Conservation (phyloP, 139 green algal species). For the Coccomyxa sp. region DNA sequence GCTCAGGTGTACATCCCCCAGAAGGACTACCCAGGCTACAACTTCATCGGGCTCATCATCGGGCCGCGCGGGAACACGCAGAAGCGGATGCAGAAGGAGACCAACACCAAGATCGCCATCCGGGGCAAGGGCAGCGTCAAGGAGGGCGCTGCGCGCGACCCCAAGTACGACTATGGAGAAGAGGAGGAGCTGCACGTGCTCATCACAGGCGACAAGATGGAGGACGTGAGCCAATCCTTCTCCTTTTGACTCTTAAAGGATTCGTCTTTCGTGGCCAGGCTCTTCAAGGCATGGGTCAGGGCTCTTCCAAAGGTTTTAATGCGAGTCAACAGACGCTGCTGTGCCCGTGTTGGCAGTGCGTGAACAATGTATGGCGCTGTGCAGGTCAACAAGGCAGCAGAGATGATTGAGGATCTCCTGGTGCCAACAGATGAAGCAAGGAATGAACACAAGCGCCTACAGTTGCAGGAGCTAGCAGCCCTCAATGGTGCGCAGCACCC, state of each 20-base stretch:
- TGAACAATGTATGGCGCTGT: not conserved
- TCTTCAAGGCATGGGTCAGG: not conserved
- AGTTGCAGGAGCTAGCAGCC: constrained; percentile 88
- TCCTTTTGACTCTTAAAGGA: not conserved
- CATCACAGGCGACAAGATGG: constrained; percentile 87
- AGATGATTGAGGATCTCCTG: constrained; percentile 84
- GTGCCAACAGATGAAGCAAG: constrained; percentile 79
- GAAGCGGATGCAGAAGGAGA: constrained; percentile 97
- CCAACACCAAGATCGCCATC: constrained; percentile 96
- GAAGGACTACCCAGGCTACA: constrained; percentile 92
- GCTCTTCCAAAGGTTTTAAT: not conserved
- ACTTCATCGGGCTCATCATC: constrained; percentile 99
- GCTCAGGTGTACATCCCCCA: constrained; percentile 76
- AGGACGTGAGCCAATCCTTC: constrained; percentile 39
- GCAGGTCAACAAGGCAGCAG: constrained; percentile 54
- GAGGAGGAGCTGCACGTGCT: constrained; percentile 98
- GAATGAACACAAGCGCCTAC: constrained; percentile 91
- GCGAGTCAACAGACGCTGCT: not conserved
- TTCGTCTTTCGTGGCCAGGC: not conserved
- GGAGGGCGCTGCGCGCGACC: constrained; percentile 69
- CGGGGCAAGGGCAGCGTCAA: constrained; percentile 81
- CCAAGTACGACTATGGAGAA: constrained; percentile 88
- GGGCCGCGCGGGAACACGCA: constrained; percentile 97
- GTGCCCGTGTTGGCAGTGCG: not conserved
- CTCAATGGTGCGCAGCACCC: constrained; percentile 78